phyloP scores from a whole-genome alignment of 116 monocot species.

The Papilionanthe hybrid region DNA sequence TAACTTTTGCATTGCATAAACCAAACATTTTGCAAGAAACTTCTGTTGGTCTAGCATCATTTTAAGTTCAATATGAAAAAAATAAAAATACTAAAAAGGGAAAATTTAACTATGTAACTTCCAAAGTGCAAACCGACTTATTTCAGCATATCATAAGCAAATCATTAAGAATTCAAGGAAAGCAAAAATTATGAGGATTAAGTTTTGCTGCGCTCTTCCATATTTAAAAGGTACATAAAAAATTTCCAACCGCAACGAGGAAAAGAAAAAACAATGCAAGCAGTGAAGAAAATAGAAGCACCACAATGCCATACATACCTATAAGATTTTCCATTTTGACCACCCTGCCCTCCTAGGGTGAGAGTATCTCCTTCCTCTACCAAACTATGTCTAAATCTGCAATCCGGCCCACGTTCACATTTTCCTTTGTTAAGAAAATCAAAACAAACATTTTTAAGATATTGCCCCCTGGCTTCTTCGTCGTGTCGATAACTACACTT shows the following conservation, averaged over 20 bases:
- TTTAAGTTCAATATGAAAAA: not conserved
- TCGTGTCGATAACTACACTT: slow-evolving; percentile 81
- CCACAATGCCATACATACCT: slow-evolving; percentile 22
- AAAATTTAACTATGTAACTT: too few species aligned
- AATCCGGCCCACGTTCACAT: slow-evolving; percentile 82
- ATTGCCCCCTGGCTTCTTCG: slow-evolving; percentile 59
- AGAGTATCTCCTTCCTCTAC: slow-evolving; percentile 29
- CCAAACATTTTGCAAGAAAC: not conserved
- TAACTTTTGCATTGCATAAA: not conserved
- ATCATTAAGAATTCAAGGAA: too few species aligned
- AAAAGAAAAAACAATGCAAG: not conserved
- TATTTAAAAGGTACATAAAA: too few species aligned
- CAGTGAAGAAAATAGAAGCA: not conserved
- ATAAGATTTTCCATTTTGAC: slow-evolving; percentile 24
- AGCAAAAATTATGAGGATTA: too few species aligned
- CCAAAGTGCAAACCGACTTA: too few species aligned
- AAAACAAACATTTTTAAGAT: slow-evolving; percentile 88
- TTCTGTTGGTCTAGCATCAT: not conserved
- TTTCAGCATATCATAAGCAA: too few species aligned
- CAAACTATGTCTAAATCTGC: slow-evolving; percentile 68
- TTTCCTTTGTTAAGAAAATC: slow-evolving; percentile 96
- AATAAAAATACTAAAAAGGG: not conserved
- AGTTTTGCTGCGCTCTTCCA: too few species aligned
- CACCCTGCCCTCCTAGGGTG: slow-evolving; percentile 17
- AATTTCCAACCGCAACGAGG: too few species aligned